Conservation (phyloP, 208 protist species). For the Leishmania tropica region DNA sequence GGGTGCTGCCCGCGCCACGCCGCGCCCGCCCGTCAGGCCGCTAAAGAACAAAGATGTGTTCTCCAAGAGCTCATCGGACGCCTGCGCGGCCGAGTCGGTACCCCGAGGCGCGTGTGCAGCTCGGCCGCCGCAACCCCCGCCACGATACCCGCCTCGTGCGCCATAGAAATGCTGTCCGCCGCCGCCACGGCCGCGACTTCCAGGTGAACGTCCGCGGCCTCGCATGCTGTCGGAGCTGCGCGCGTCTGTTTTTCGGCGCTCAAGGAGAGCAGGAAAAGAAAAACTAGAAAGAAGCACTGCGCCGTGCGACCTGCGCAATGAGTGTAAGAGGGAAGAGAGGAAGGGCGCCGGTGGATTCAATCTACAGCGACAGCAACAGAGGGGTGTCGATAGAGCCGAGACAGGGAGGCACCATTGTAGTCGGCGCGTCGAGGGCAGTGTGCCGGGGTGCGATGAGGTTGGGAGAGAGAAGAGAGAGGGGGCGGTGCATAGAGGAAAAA, state of each 20-base stretch:
- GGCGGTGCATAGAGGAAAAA: not conserved
- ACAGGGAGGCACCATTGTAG: not conserved
- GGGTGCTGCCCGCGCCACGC: not conserved
- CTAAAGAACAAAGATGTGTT: conserved; percentile 58
- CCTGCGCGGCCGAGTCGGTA: conserved; percentile 2
- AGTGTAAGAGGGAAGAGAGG: not conserved
- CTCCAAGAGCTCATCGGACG: conserved; percentile 42
- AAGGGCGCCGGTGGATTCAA: not conserved
- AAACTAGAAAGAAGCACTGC: not conserved
- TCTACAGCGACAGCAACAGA: not conserved
- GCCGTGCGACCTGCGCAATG: not conserved
- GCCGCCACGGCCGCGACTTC: conserved; percentile 9
- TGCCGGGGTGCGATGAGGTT: not conserved
- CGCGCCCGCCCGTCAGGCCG: conserved; percentile 53
- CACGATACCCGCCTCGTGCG: not conserved
- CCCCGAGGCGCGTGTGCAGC: not conserved
- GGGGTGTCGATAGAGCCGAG: not conserved
- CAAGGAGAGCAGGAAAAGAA: not conserved
- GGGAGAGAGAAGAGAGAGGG: not conserved
- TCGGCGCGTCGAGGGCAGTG: not conserved
- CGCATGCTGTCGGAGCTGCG: conserved; percentile 22
- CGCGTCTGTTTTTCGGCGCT: conserved; percentile 13
- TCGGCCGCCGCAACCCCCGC: not conserved
- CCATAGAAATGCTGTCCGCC: not conserved
- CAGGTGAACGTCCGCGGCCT: conserved; percentile 21